Evolutionary conservation across 768 basidiomycete species (phyloP), one percentile per base, ranked within the genome.

Genomic region (Punctularia strigosozonata): DNA sequence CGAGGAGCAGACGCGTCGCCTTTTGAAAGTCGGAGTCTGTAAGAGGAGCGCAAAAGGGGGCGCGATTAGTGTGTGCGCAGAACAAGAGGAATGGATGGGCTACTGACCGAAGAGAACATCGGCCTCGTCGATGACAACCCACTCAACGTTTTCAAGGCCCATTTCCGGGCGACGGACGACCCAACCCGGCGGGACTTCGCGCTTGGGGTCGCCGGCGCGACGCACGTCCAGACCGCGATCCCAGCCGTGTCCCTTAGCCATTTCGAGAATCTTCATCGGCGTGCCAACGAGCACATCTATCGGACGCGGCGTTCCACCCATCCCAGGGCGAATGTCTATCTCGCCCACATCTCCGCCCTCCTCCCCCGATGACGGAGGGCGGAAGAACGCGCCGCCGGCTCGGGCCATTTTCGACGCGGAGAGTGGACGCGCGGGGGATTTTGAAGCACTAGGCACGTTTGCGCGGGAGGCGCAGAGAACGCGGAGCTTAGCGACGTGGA

Each of bases 91-190:
- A n/a, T n/a, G n/a, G n/a, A n/a, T n/a, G n/a, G n/a, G 4, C n/a
- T 31, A 57, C 71, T 36, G 46, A 86, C 90, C 87, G 38, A 94
- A 80, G 10, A 92, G 63, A 36, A 95, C 75, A 53, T 94, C 91
- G 0, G 91, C 90, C 52, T 95, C 90, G 44, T 95, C 91, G 1
- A 94, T 63, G 3, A 92, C 66, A 5, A 94, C 80, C 88, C 88
- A 94, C 50, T 94, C 87, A 1, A 92, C 63, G 36, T 75, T 69
- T 37, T 67, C 68, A 18, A 89, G 58, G 2, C 76, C 69, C 59
- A 86, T 69, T 50, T 77, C 67, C 4, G 74, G 68, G 33, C 50
- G 44, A 65, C 66, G 48, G 47, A 66, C 66, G 56, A 64, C 44
- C 45, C 71, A 57, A 56, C 54, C 17, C 52, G 52, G 28, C 23